These are phyloP conservation scores for Cynara cardunculus DNA, from an alignment of 129 eudicot genomes.

Conservation along the genomic window DNA sequence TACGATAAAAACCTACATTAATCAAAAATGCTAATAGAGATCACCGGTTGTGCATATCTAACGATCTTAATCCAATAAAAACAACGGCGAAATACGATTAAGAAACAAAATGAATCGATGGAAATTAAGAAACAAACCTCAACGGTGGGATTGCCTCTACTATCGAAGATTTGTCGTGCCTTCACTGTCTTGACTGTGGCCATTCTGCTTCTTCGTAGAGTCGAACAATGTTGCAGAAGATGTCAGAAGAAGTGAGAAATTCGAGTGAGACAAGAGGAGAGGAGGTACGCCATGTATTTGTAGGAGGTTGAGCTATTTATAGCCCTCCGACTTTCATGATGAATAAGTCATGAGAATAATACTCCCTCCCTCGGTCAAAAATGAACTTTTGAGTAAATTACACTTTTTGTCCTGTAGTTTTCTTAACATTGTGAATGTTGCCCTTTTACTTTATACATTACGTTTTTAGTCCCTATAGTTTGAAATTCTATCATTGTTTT, in stretches of 20 bases:
- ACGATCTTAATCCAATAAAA: not conserved
- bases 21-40: not conserved
- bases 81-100: constrained; percentile 7
- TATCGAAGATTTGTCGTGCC: constrained; percentile 97
- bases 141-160: constrained; percentile 98
- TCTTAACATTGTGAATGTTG: not conserved
- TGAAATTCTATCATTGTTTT: too few species aligned
- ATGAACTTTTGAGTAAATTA: not conserved
- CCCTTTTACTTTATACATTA: not conserved
- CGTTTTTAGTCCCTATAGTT: too few species aligned
- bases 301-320: constrained; percentile 37
- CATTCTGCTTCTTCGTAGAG: constrained; percentile 36
- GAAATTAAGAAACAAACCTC: constrained; percentile 52
- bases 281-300: constrained; percentile 20
- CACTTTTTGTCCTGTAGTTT: not conserved
- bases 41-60: not conserved
- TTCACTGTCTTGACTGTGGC: constrained; percentile 63
- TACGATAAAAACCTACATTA: not conserved
- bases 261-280: constrained; percentile 11
- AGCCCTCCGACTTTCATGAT: constrained; percentile 32
- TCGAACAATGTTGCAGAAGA: not conserved
- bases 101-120: not conserved
- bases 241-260: not conserved
- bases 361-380: not conserved
- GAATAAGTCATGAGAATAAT: constrained; percentile 18